phyloP scores from a whole-genome alignment of 306 rosid species.

The Lathyrus oleraceus region DNA sequence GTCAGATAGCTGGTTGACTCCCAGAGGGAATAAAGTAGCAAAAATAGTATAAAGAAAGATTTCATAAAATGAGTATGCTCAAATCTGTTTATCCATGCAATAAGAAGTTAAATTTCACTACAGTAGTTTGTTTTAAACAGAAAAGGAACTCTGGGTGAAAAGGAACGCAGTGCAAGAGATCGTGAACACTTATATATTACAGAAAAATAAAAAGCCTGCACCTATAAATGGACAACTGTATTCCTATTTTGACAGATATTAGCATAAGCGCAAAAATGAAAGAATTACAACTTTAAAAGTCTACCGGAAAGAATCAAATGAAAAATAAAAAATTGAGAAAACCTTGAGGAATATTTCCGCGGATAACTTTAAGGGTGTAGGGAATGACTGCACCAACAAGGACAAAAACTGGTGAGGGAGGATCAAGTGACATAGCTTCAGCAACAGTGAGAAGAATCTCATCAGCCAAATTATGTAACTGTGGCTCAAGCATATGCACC shows the following conservation, averaged over 20 bases:
- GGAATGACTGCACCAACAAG: constrained; percentile 74
- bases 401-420: constrained; percentile 90
- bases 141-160: too few relatives aligned
- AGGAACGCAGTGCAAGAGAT: neutral
- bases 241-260: constrained; percentile 28
- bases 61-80: too few relatives aligned
- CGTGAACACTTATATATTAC: constrained; percentile 14
- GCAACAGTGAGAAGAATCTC: constrained; percentile 88
- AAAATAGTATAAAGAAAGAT: too few relatives aligned
- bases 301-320: constrained; percentile 23
- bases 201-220: constrained; percentile 8
- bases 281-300: constrained; percentile 17
- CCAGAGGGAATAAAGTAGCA: too few relatives aligned
- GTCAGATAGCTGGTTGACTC: too few relatives aligned
- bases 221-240: constrained; percentile 23
- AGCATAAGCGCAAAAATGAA: constrained; percentile 7
- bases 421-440: constrained; percentile 91
- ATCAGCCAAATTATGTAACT: constrained; percentile 59
- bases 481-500: constrained; percentile 79
- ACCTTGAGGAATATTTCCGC: constrained; percentile 85
- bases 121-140: too few relatives aligned
- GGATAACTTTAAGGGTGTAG: constrained; percentile 75
- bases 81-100: too few relatives aligned
- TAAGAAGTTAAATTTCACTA: too few relatives aligned
- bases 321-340: constrained; percentile 33